Percentiles rank a stretch among this genome's conserved stretches.
Conservation (phyloP, 345 rosid species). For the Cardamine resedifolia region DNA sequence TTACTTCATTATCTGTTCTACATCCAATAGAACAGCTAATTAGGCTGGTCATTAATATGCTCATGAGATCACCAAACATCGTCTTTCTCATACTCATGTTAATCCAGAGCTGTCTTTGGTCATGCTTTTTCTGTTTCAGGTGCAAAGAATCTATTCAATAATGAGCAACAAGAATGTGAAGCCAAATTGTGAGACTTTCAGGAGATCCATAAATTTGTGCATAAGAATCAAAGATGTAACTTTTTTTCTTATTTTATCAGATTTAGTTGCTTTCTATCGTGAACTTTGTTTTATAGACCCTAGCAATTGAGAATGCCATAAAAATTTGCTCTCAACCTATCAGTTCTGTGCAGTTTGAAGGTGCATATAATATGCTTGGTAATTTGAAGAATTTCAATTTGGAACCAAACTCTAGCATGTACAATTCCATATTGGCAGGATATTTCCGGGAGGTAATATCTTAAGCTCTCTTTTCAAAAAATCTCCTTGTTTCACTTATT, state of each 20-base stretch:
- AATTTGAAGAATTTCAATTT: slow-evolving; percentile 61
- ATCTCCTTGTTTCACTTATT: slow-evolving; percentile 1
- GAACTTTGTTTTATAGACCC: neutral
- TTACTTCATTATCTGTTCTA: neutral
- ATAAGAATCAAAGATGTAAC: slow-evolving; percentile 85
- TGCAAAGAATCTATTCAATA: slow-evolving; percentile 56
- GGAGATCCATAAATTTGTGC: slow-evolving; percentile 61
- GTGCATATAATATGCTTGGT: slow-evolving; percentile 72
- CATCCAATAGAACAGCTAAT: neutral
- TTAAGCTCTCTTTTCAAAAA: neutral
- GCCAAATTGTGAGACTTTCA: slow-evolving; percentile 67
- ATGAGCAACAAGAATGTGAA: slow-evolving; percentile 50
- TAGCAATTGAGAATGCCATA: neutral
- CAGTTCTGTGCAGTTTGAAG: slow-evolving; percentile 53
- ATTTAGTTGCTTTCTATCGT: neutral
- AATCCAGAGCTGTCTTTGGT: neutral
- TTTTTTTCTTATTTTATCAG: slow-evolving; percentile 17
- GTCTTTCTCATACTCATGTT: slow-evolving; percentile 18
- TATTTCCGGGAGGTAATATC: slow-evolving; percentile 70
- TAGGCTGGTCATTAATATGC: slow-evolving; percentile 11
- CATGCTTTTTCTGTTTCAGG: slow-evolving; percentile 42
- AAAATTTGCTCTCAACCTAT: slow-evolving; percentile 5
- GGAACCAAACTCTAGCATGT: slow-evolving; percentile 61
- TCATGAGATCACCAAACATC: slow-evolving; percentile 2
- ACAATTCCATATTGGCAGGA: slow-evolving; percentile 75